Conservation (phyloP, 2,329 filamentous ascomycete species). For the Botryotinia convoluta region DNA sequence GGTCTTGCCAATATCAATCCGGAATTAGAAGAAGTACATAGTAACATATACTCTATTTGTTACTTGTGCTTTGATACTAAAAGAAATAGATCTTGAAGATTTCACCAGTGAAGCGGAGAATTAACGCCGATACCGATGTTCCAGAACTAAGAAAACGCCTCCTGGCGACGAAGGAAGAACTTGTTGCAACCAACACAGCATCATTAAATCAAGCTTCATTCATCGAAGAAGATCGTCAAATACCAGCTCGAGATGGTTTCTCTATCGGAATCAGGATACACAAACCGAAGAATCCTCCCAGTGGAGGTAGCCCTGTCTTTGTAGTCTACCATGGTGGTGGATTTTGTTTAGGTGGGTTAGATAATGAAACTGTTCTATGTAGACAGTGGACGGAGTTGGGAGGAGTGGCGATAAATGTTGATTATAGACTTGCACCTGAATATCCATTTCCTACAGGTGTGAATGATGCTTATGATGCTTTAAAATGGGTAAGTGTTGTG, state of each 20-base stretch:
- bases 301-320: constrained; percentile 35
- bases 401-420: constrained; percentile 44
- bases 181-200: neutral
- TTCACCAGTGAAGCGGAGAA: neutral
- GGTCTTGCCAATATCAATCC: constrained; percentile 25
- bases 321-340: constrained; percentile 41
- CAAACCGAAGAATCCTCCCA: constrained; percentile 23
- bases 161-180: neutral
- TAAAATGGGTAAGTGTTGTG: constrained; percentile 42
- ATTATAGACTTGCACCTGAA: constrained; percentile 48
- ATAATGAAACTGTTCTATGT: constrained; percentile 39
- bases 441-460: constrained; percentile 45
- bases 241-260: constrained; percentile 30
- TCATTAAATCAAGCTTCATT: constrained; percentile 11
- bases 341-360: constrained; percentile 39
- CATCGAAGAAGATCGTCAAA: constrained; percentile 29
- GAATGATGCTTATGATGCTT: constrained; percentile 46
- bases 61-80: neutral
- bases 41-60: neutral
- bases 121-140: neutral
- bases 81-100: neutral
- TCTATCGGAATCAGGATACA: constrained; percentile 30
- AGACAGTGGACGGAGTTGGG: constrained; percentile 38
- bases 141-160: neutral
- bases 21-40: constrained; percentile 25